Evolutionary conservation across 768 basidiomycete genomes (phyloP).

Genomic region (Leccinellum rugosiceps): DNA sequence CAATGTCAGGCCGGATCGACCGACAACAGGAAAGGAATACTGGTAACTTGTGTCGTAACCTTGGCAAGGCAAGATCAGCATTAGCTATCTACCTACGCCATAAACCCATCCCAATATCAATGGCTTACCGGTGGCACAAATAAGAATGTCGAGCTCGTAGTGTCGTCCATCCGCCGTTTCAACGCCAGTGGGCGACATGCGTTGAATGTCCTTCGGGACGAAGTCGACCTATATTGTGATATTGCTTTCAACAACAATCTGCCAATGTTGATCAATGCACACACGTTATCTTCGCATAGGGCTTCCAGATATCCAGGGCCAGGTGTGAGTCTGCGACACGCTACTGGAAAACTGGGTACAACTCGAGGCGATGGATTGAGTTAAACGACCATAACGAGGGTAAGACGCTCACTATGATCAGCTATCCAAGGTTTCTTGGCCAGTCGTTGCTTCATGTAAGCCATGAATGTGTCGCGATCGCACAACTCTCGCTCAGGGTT

Average conservation of each 20-base stretch:
- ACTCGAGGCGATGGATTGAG: slow-evolving; percentile 17
- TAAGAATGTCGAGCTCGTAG: slow-evolving; percentile 54
- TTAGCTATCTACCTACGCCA: not conserved
- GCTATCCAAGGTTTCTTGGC: slow-evolving; percentile 53
- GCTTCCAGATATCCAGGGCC: slow-evolving; percentile 69
- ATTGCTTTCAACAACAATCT: not conserved
- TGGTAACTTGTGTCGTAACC: slow-evolving; percentile 48
- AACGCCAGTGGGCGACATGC: slow-evolving; percentile 53
- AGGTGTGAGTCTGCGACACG: slow-evolving; percentile 62
- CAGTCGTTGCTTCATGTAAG: slow-evolving; percentile 48
- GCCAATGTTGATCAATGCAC: not conserved
- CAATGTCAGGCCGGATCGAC: slow-evolving; percentile 49
- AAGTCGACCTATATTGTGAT: slow-evolving; percentile 38
- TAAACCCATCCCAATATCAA: not conserved
- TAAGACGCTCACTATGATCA: not conserved
- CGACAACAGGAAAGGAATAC: slow-evolving; percentile 50
- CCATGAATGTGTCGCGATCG: slow-evolving; percentile 34
- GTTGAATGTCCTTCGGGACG: slow-evolving; percentile 44
- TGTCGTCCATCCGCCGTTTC: slow-evolving; percentile 53
- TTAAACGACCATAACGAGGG: not conserved
- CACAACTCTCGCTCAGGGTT: slow-evolving; percentile 35
- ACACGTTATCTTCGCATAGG: slow-evolving; percentile 55
- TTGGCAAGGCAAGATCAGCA: not conserved
- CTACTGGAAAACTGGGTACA: slow-evolving; percentile 55
- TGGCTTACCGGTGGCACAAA: slow-evolving; percentile 54